These are phyloP conservation scores for Physcomitrium patens DNA, from an alignment of 225 moss, liverwort and hornwort species.

Conservation along the genomic window DNA sequence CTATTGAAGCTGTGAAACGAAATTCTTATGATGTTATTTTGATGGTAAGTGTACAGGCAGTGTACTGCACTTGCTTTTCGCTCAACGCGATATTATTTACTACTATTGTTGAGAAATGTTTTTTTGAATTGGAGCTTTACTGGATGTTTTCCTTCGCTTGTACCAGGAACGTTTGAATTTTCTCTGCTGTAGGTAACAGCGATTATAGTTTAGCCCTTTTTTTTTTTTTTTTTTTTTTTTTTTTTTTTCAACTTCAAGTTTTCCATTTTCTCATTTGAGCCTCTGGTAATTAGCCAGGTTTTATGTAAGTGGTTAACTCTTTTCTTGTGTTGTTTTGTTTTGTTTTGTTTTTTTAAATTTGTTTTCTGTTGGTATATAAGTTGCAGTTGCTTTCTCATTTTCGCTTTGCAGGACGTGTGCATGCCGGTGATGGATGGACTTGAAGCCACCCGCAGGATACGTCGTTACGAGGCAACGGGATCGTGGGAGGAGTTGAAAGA, in stretches of 20 bases:
- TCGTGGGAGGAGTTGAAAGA: slow-evolving; percentile 45
- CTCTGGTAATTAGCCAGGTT: background rate
- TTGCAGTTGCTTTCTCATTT: slow-evolving; percentile 7
- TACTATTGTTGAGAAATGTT: slow-evolving; percentile 1
- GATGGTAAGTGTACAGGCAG: slow-evolving; percentile 62
- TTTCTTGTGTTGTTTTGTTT: no score
- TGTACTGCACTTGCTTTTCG: background rate
- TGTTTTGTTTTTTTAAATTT: background rate
- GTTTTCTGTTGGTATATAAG: background rate
- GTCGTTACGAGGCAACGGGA: slow-evolving; percentile 49
- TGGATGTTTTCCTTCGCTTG: no score
- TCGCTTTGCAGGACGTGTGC: slow-evolving; percentile 50
- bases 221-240: background rate
- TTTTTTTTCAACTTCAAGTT: background rate
- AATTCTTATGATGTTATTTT: slow-evolving; percentile 68
- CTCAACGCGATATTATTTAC: background rate
- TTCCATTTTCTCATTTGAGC: slow-evolving; percentile 5
- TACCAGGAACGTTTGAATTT: background rate
- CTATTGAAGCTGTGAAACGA: slow-evolving; percentile 64
- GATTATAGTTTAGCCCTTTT: no score
- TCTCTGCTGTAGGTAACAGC: background rate
- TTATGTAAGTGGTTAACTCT: background rate
- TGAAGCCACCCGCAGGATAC: slow-evolving; percentile 58
- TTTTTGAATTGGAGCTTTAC: background rate
- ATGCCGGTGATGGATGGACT: slow-evolving; percentile 69